A percentile compares a stretch with the other conserved stretches of the same genome.
Evolutionary conservation across 257 asterid genomes (phyloP).

Genomic region (Solanum tacnaense): DNA sequence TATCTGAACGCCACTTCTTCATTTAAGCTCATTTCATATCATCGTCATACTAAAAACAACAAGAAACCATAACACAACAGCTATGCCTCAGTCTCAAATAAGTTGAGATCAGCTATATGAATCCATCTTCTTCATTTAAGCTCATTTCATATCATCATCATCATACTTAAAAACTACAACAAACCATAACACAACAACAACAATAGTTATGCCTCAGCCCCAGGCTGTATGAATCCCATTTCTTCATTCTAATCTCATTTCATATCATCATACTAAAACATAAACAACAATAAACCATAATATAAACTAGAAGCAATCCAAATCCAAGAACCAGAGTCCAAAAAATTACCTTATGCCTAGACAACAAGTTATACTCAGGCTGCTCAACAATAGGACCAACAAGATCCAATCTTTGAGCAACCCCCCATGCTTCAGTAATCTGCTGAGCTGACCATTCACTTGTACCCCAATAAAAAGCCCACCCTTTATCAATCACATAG

Average conservation of each 20-base stretch:
- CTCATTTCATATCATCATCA: neutral
- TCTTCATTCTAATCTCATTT: neutral
- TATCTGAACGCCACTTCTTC: neutral
- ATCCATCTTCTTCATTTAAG: neutral
- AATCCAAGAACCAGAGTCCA: neutral
- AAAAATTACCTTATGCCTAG: conserved; percentile 66
- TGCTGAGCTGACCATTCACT: conserved; percentile 99
- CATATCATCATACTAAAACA: neutral
- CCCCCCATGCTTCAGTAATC: conserved; percentile 98
- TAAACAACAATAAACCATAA: neutral
- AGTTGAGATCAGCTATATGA: neutral
- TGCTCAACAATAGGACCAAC: conserved; percentile 93
- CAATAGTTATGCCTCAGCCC: too few species aligned
- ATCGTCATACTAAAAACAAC: neutral
- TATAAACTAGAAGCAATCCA: neutral
- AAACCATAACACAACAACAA: neutral
- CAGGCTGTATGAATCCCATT: neutral
- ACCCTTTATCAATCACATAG: conserved; percentile 85
- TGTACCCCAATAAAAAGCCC: conserved; percentile 99
- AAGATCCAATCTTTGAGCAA: conserved; percentile 77
- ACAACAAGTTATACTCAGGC: conserved; percentile 86
- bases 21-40: neutral
- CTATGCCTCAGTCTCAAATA: neutral
- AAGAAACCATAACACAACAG: neutral
- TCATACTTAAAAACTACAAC: neutral